phyloP scores from a whole-genome alignment of 768 basidiomycete species.

The Xanthoconium stramineum region DNA sequence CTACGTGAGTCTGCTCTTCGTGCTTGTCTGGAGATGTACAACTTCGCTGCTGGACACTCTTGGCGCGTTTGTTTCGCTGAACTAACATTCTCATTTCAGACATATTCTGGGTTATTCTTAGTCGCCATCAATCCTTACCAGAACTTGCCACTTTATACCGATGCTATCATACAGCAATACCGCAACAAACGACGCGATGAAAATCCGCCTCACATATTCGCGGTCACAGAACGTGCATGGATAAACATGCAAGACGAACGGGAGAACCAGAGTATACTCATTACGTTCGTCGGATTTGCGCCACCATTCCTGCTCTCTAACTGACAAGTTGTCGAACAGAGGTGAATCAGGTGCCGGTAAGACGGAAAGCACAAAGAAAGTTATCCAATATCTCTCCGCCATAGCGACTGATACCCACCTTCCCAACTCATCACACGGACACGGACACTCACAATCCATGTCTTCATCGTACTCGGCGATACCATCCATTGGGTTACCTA shows the following conservation, averaged over 20 bases:
- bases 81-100: constrained; percentile 46
- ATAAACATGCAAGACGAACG: constrained; percentile 96
- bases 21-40: not conserved
- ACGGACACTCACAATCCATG: constrained; percentile 60
- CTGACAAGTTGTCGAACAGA: constrained; percentile 39
- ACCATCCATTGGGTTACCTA: constrained; percentile 65
- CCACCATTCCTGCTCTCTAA: constrained; percentile 1
- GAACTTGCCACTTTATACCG: constrained; percentile 85
- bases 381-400: constrained; percentile 97
- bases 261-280: constrained; percentile 96
- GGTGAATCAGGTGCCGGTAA: constrained; percentile 99
- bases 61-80: constrained; percentile 2
- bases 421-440: constrained; percentile 48
- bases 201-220: constrained; percentile 95
- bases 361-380: constrained; percentile 98
- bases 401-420: constrained; percentile 83
- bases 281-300: constrained; percentile 66
- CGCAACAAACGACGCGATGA: constrained; percentile 85
- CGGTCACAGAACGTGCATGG: constrained; percentile 97
- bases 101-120: constrained; percentile 94
- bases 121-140: constrained; percentile 99
- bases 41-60: constrained; percentile 1
- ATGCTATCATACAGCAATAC: constrained; percentile 85
- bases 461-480: constrained; percentile 53
- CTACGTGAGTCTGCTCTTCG: constrained; percentile 58